Evolutionary conservation across 2,329 filamentous ascomycete genomes (phyloP), one percentile per base, ranked within the genome.

Genomic region (Trichoderma koningiopsis): DNA sequence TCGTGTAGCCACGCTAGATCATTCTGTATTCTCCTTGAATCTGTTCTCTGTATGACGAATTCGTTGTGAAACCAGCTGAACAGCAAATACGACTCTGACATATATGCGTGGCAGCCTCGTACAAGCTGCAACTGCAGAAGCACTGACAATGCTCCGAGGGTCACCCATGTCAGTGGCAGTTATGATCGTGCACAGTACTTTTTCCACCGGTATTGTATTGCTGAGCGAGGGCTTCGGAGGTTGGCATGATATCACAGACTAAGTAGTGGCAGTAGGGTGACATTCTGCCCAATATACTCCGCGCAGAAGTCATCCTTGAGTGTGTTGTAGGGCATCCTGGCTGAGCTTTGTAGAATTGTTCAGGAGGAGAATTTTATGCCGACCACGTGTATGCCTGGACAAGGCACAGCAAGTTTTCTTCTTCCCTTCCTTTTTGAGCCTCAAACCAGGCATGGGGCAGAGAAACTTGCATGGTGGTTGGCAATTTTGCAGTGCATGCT

Each of bases 31-130:
- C 24, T 49, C 47, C 47, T 49, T 49, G 19, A 35, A 52, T 35
- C 14, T 16, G n/a, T 33, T 49, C 4, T 10, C n/a, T 5, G 43
- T 49, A 10, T 49, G 22, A 40, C 35, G 49, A 35, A 19, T 55
- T 40, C 55, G 65, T 43, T 24, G 58, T 63, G 49, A 68, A 68
- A 68, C 66, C 22, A 59, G 58, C 43, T 61, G 22, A 56, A 56
- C 33, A 33, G 49, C 43, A 43, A 57, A 47, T 56, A 37, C 35
- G 27, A 62, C 66, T 57, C 35, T 68, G 58, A 56, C 58, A 59
- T 52, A 58, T 35, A 19, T 43, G 16, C 29, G 24, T 49, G 47
- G 37, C 22, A 27, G 24, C 49, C 61, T 65, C 24, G 35, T 35
- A 56, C 61, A 65, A 16, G 52, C 22, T 16, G 52, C 24, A n/a